phyloP scores from a whole-genome alignment of 352 stramenopile species.

The Globisporangium paroecandrum region DNA sequence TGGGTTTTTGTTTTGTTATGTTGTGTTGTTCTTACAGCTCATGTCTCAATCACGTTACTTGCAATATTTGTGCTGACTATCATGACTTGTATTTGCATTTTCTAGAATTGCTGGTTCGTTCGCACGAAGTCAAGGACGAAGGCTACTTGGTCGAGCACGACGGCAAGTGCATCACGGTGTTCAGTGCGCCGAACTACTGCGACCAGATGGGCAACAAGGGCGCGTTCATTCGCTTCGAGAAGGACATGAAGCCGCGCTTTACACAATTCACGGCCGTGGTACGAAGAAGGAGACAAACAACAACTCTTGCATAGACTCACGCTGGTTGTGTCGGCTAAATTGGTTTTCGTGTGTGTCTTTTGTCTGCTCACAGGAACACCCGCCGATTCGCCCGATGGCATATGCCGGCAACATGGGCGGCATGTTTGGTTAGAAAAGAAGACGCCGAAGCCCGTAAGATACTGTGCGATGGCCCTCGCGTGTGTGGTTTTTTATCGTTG shows the following conservation, averaged over 20 bases:
- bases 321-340: neutral
- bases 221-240: conserved; percentile 98
- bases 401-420: conserved; percentile 89
- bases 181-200: conserved; percentile 99
- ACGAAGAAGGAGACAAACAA: conserved; percentile 17
- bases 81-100: conserved; percentile 4
- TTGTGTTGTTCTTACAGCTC: neutral
- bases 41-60: conserved; percentile 3
- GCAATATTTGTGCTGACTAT: conserved; percentile 2
- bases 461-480: neutral
- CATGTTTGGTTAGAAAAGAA: conserved; percentile 73
- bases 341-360: neutral
- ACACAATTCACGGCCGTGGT: conserved; percentile 94
- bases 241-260: conserved; percentile 93
- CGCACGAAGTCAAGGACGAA: conserved; percentile 99
- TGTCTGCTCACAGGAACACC: conserved; percentile 56
- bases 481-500: neutral
- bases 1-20: conserved; percentile 21
- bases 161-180: conserved; percentile 99
- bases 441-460: neutral
- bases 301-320: neutral
- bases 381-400: conserved; percentile 85
- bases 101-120: conserved; percentile 94
- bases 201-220: conserved; percentile 99
- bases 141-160: conserved; percentile 99